A percentile compares a stretch with the other conserved stretches of the same genome.
Evolutionary conservation across 768 basidiomycete genomes (phyloP).

Genomic region (Royoungia palumana): DNA sequence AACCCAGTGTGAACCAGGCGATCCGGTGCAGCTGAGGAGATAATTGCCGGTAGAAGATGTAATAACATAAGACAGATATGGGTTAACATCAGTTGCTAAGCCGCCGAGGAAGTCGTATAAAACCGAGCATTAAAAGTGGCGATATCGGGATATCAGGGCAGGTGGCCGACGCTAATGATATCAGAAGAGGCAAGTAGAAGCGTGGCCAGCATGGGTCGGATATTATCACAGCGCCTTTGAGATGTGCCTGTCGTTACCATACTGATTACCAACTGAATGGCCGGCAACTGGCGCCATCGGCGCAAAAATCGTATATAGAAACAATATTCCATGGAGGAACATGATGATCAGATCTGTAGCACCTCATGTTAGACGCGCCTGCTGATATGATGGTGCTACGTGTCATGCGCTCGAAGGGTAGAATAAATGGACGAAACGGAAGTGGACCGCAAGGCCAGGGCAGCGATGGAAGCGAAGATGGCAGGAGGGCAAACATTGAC

Average conservation of each 20-base stretch:
- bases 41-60: conserved; percentile 9
- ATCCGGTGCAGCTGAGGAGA: conserved; percentile 5
- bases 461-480: conserved; percentile 24
- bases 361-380: conserved; percentile 34
- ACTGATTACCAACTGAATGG: conserved; percentile 26
- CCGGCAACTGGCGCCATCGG: conserved; percentile 24
- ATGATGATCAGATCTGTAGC: conserved; percentile 27
- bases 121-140: conserved; percentile 19
- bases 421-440: conserved; percentile 22
- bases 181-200: conserved; percentile 21
- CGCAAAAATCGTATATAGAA: conserved; percentile 22
- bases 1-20: conserved; percentile 13
- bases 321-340: conserved; percentile 18
- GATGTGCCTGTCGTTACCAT: conserved; percentile 26
- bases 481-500: conserved; percentile 14
- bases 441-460: conserved; percentile 21
- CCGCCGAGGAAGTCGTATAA: conserved; percentile 13
- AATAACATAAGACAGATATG: conserved; percentile 1
- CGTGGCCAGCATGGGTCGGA: conserved; percentile 28
- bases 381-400: conserved; percentile 26
- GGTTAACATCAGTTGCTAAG: conserved; percentile 6
- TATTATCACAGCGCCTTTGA: conserved; percentile 27
- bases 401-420: conserved; percentile 27
- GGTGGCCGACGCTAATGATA: neutral
- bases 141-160: conserved; percentile 17